phyloP scores from a whole-genome alignment of 2,329 filamentous ascomycete species.

The Botrytis elliptica region DNA sequence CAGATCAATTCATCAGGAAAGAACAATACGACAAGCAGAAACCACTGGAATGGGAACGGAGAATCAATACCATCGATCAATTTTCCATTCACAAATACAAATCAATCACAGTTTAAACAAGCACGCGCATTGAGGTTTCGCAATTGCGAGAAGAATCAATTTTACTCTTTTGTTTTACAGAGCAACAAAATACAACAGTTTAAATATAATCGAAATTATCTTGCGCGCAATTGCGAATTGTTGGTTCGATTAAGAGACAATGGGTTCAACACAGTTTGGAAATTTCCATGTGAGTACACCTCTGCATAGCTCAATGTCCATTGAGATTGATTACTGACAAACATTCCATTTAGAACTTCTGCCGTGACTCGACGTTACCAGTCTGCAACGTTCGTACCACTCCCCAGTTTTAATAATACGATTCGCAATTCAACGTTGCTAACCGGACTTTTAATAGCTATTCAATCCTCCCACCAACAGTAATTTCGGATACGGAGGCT shows the following conservation, averaged over 20 bases:
- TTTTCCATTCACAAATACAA: background rate
- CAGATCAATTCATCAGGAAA: conserved; percentile 5
- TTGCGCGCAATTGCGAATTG: conserved; percentile 12
- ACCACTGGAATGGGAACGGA: background rate
- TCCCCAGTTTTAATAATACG: conserved; percentile 9
- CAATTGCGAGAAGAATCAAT: conserved; percentile 17
- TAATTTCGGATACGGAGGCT: conserved; percentile 53
- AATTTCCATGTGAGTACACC: conserved; percentile 51
- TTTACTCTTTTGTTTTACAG: conserved; percentile 16
- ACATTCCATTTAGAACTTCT: conserved; percentile 62
- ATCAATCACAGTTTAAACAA: conserved; percentile 6
- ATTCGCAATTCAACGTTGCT: conserved; percentile 22
- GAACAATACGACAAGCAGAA: background rate
- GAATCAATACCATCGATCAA: conserved; percentile 1
- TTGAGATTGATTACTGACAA: conserved; percentile 23
- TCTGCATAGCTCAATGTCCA: conserved; percentile 20
- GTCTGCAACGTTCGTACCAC: conserved; percentile 73
- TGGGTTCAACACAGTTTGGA: conserved; percentile 49
- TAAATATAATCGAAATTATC: conserved; percentile 2
- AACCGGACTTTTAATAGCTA: conserved; percentile 51
- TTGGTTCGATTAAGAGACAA: conserved; percentile 20
- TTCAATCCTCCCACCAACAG: conserved; percentile 48
- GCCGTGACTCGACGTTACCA: conserved; percentile 78
- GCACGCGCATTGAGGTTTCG: conserved; percentile 15
- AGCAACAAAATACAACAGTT: conserved; percentile 9